Conservation (phyloP, 2,329 filamentous ascomycete genomes). For the Cercospora sesami region DNA sequence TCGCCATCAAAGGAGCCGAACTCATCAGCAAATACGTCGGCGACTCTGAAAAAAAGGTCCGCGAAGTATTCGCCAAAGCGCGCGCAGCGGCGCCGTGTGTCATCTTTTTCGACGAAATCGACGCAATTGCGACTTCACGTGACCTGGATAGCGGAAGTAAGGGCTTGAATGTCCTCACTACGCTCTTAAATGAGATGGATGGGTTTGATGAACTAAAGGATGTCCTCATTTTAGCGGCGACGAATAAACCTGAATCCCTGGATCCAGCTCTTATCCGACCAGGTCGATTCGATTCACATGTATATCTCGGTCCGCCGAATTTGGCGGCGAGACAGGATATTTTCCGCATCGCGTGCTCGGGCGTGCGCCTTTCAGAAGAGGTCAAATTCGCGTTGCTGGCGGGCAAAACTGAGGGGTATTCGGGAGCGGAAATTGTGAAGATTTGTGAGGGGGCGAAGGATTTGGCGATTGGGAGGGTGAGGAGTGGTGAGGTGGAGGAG, state of each 20-base stretch:
- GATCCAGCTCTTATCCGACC: conserved; percentile 84
- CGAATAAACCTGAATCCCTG: conserved; percentile 82
- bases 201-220: conserved; percentile 82
- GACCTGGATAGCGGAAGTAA: conserved; percentile 47
- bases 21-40: conserved; percentile 96
- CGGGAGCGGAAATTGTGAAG: conserved; percentile 76
- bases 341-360: conserved; percentile 65
- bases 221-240: conserved; percentile 85
- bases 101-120: conserved; percentile 97
- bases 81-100: conserved; percentile 84
- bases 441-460: conserved; percentile 49
- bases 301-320: conserved; percentile 84
- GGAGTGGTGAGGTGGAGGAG: conserved; percentile 36
- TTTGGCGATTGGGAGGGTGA: conserved; percentile 13
- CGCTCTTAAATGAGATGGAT: conserved; percentile 91
- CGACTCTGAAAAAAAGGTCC: conserved; percentile 82
- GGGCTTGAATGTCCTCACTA: conserved; percentile 81
- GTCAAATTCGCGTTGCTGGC: conserved; percentile 68
- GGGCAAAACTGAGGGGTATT: conserved; percentile 69
- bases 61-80: conserved; percentile 82
- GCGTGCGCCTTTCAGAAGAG: conserved; percentile 60
- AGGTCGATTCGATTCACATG: conserved; percentile 78
- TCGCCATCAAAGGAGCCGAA: conserved; percentile 90
- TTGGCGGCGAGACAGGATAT: conserved; percentile 72
- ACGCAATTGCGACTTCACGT: conserved; percentile 69